A percentile compares a stretch with the other conserved stretches of the same genome.
These are phyloP conservation scores for Paraphaeosphaeria sporulosa DNA, from an alignment of 2,329 filamentous ascomycete species.

Conservation along the genomic window DNA sequence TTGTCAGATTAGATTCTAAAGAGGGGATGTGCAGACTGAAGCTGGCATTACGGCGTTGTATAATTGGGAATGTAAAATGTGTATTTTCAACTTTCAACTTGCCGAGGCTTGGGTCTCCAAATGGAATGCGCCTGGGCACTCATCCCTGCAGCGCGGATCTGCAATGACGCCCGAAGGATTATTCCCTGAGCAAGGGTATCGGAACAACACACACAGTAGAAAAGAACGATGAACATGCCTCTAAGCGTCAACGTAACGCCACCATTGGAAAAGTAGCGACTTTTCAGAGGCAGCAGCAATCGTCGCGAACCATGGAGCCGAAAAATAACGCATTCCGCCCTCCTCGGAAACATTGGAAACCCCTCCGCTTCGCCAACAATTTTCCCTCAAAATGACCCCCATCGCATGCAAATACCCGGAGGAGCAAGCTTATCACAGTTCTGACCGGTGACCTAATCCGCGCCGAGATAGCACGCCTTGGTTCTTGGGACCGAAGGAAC, in stretches of 20 bases:
- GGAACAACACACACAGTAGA: neutral
- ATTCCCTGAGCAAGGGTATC: neutral
- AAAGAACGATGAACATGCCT: neutral
- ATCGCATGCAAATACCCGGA: neutral
- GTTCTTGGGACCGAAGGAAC: neutral
- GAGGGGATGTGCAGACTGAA: neutral
- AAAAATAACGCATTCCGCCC: neutral
- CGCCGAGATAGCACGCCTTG: neutral
- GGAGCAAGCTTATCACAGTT: neutral
- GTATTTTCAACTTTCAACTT: neutral
- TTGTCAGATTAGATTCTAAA: slow-evolving; percentile 46
- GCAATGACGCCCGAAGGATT: slow-evolving; percentile 7
- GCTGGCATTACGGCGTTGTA: slow-evolving; percentile 2
- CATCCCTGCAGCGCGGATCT: neutral
- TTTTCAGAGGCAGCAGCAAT: neutral
- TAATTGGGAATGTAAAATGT: slow-evolving; percentile 3
- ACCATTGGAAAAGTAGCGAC: neutral
- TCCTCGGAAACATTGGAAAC: neutral
- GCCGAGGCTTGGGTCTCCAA: neutral
- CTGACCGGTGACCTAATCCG: neutral
- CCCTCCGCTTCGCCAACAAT: neutral
- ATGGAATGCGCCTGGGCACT: slow-evolving; percentile 3
- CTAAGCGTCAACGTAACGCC: neutral
- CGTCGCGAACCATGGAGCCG: neutral
- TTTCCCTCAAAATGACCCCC: neutral